Evolutionary conservation across 495 filamentous ascomycete genomes (phyloP), one percentile per base, ranked within the genome.

Genomic region (Neurospora tetraspora): DNA sequence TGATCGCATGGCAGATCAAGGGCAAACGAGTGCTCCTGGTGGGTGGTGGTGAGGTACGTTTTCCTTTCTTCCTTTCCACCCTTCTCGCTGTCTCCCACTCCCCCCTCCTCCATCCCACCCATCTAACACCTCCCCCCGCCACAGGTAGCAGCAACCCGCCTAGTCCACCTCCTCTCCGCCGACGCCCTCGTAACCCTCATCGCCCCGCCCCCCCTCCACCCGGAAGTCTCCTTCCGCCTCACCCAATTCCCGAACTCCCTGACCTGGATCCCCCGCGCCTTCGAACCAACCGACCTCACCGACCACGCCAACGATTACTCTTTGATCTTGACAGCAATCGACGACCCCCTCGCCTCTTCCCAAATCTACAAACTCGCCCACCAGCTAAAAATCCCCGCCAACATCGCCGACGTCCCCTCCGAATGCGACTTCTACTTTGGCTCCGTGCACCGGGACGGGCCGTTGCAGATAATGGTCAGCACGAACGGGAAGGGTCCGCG

Each of bases 341-440:
- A 99, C 79, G 94, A 98, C 80, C 93, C 96, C 0, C 90, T 88
- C 40, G 93, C 94, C 7, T 96, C 93, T 0, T 90, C 94, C 0
- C 82, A 87, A 68, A 94, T 99, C 78, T 98, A 93, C 91, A 93
- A 93, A 75, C 87, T 97, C 0, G 98, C 95, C 85, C 93, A 97
- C 77, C 88, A 91, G 78, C 86, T 84, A 53, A 89, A 89, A 59
- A 94, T 98, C 70, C 89, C 94, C 2, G 94, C 93, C 42, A 99
- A 99, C 81, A 96, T 99, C 70, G 96, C 96, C 73, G 96, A 99
- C 81, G 96, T 98, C 2, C 96, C 96, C 0, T 88, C 94, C 0
- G 96, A 98, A 81, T 99, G 96, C 80, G 96, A 99, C 77, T 99
- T 99, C 79, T 99, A 98, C 82, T 99, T 99, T 81, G 96, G 96